Evolutionary conservation across 805 yeast genomes (phyloP).

Genomic region (Saccharomycopsis selenospora): DNA sequence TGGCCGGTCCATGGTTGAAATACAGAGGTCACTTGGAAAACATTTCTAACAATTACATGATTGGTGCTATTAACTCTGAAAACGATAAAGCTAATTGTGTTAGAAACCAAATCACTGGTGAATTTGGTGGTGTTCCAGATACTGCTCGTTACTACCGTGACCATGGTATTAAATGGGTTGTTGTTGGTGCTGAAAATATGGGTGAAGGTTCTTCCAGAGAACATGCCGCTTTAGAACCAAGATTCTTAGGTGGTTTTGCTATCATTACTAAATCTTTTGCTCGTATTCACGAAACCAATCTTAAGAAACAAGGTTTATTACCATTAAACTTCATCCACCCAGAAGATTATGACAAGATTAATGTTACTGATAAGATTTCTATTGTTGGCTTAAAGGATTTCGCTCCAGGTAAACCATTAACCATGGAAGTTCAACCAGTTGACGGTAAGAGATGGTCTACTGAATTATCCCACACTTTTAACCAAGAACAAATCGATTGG

Average conservation of each 20-base stretch:
- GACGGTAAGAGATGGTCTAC: constrained; percentile 82
- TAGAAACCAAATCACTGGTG: constrained; percentile 87
- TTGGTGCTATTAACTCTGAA: constrained; percentile 97
- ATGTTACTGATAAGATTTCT: constrained; percentile 85
- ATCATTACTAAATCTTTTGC: constrained; percentile 97
- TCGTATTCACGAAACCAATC: constrained; percentile 98
- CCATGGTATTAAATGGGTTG: constrained; percentile 90
- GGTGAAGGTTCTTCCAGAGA: constrained; percentile 99
- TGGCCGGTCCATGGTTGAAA: constrained; percentile 99
- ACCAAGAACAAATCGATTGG: constrained; percentile 96
- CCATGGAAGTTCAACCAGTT: constrained; percentile 63
- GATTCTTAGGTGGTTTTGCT: constrained; percentile 97
- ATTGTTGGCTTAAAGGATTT: constrained; percentile 74
- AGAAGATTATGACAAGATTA: constrained; percentile 88
- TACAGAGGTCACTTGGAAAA: constrained; percentile 99
- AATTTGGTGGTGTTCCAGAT: constrained; percentile 92
- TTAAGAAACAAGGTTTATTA: constrained; percentile 98
- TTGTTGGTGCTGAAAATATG: constrained; percentile 95
- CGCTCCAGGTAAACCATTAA: constrained; percentile 89
- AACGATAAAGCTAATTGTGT: constrained; percentile 90
- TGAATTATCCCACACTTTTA: constrained; percentile 93
- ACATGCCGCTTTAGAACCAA: constrained; percentile 99
- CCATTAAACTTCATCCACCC: constrained; percentile 90
- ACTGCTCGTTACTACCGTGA: constrained; percentile 94
- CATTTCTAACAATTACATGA: constrained; percentile 98